phyloP scores from a whole-genome alignment of 208 protist species.

The Herpetomonas tarakana region DNA sequence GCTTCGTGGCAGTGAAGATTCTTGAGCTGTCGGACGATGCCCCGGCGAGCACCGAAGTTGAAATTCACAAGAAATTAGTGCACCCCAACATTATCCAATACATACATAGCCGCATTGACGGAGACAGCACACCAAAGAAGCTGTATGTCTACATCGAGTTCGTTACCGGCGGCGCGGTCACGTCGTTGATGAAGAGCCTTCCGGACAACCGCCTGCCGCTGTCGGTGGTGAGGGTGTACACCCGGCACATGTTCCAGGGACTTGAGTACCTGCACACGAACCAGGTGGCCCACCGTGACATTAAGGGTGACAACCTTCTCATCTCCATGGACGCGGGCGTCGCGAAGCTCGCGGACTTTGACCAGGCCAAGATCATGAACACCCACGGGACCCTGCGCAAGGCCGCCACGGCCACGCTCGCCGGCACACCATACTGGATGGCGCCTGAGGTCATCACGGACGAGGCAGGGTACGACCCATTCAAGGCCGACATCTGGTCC shows the following conservation, averaged over 20 bases:
- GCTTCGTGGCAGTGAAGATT: conserved; percentile 89
- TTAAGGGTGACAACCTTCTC: conserved; percentile 92
- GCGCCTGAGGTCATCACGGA: conserved; percentile 90
- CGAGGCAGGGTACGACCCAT: conserved; percentile 88
- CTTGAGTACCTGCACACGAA: conserved; percentile 87
- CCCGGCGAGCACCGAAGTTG: conserved; percentile 83
- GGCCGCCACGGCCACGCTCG: conserved; percentile 83
- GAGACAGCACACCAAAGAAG: conserved; percentile 77
- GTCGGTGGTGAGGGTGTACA: conserved; percentile 79
- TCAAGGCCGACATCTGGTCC: conserved; percentile 91
- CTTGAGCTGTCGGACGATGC: conserved; percentile 83
- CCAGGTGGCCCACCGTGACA: conserved; percentile 88
- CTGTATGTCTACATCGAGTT: conserved; percentile 92
- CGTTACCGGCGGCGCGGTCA: conserved; percentile 89
- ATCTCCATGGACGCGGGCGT: conserved; percentile 92
- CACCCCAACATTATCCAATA: conserved; percentile 93
- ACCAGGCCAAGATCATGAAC: conserved; percentile 94
- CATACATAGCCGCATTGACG: conserved; percentile 76
- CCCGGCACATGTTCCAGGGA: conserved; percentile 86
- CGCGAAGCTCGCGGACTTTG: conserved; percentile 98
- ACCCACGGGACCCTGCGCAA: conserved; percentile 79
- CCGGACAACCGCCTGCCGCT: conserved; percentile 71
- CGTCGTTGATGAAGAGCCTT: conserved; percentile 86
- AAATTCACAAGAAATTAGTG: conserved; percentile 86
- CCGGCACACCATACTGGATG: conserved; percentile 91